Base-by-base conservation (phyloP, 1,284 basidiomycete species). In the Gymnopus androsaceus region DNA sequence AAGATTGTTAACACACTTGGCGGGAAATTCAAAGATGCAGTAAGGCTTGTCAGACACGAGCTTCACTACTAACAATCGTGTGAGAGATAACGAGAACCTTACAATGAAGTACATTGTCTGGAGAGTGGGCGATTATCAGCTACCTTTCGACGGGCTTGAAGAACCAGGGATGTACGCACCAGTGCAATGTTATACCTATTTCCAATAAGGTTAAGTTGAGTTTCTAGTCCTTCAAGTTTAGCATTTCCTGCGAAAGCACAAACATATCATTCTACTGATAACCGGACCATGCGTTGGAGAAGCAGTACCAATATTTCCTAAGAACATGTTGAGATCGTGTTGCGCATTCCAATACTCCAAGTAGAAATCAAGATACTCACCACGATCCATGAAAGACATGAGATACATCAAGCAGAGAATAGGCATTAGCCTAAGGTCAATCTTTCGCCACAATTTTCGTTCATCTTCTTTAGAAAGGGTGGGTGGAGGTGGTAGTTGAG, bases 51-150 rank as follows among this genome's bases (percentile, higher is more conserved):
- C 31, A 21, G 14, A 3, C 11, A 14, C 19, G 8, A 36, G 46
- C n/a, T n/a, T n/a, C n/a, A n/a, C n/a, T n/a, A n/a, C n/a, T n/a
- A n/a, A n/a, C n/a, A n/a, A n/a, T n/a, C n/a, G n/a, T n/a, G n/a
- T n/a, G n/a, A n/a, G n/a, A n/a, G n/a, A n/a, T n/a, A 37, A 37
- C 36, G 15, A 17, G 36, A 37, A 37, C 15, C 15, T 50, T 64
- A 87, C 86, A 44, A 88, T 79, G 66, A 87, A 87, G 66, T 80
- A 88, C 81, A 85, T 82, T 0, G 85, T 87, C 85, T 88, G 37
- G 44, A 4, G 15, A n/a, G 3, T n/a, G n/a, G n/a, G n/a, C n/a
- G n/a, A n/a, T n/a, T n/a, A n/a, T n/a, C n/a, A n/a, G n/a, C n/a
- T n/a, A 19, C n/a, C 12, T n/a, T 51, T 15, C 17, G 33, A 9